Percentiles rank a stretch among this genome's conserved stretches.
These are phyloP conservation scores for Trypanosomatidae sp. DNA, from an alignment of 208 protist genomes.

Conservation along the genomic window DNA sequence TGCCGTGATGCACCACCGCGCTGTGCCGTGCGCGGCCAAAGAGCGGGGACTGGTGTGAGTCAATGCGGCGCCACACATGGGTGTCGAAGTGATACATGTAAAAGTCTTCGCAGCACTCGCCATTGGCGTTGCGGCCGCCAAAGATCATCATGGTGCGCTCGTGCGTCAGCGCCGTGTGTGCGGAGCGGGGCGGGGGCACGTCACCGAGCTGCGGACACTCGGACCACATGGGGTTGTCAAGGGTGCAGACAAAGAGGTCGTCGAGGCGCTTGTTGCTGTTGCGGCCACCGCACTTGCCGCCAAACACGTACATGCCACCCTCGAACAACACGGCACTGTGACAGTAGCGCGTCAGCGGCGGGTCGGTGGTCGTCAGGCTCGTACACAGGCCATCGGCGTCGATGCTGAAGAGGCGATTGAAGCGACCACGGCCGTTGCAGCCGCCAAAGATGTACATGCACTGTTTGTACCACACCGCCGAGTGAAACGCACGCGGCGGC, in stretches of 20 bases:
- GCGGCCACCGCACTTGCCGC: constrained; percentile 79
- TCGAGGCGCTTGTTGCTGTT: constrained; percentile 77
- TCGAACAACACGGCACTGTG: constrained; percentile 75
- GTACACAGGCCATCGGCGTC: constrained; percentile 27
- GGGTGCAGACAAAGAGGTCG: constrained; percentile 45
- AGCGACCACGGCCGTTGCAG: constrained; percentile 73
- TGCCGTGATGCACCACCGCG: constrained; percentile 68
- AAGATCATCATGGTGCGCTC: constrained; percentile 81
- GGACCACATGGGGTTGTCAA: constrained; percentile 23
- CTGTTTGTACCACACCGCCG: constrained; percentile 51
- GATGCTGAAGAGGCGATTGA: constrained; percentile 79
- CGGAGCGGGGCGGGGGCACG: constrained; percentile 39
- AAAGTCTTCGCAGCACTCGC: constrained; percentile 79
- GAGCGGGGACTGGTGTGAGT: constrained; percentile 13
- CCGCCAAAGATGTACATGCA: constrained; percentile 77
- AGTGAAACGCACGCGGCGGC: constrained; percentile 75
- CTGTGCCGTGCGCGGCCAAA: constrained; percentile 80
- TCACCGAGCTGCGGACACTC: constrained; percentile 36
- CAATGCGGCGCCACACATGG: constrained; percentile 45
- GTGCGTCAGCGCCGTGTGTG: constrained; percentile 78
- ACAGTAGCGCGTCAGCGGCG: constrained; percentile 63
- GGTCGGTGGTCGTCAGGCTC: background rate
- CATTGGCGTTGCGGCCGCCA: constrained; percentile 57
- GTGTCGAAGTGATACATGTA: constrained; percentile 77
- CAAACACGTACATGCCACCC: constrained; percentile 71